phyloP scores from a whole-genome alignment of 768 basidiomycete genomes.

The Daedaleopsis sinensis region DNA sequence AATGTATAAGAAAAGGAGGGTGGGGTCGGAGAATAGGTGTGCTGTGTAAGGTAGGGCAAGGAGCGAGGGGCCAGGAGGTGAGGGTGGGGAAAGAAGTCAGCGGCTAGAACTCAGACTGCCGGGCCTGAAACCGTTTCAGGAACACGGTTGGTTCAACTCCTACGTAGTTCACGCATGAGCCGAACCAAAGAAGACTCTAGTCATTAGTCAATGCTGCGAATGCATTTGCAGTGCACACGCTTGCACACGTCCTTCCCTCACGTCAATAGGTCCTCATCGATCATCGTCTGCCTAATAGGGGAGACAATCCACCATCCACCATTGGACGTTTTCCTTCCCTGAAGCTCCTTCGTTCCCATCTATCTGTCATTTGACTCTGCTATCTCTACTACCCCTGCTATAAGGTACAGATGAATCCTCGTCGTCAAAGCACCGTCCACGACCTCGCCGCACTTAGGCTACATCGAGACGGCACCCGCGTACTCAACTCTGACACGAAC shows the following conservation, averaged over 20 bases:
- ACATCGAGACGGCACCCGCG: constrained; percentile 65
- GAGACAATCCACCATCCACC: too few species aligned
- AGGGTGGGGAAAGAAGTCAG: constrained; percentile 14
- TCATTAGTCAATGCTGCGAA: too few species aligned
- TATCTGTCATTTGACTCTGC: background rate
- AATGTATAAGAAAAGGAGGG: constrained; percentile 4
- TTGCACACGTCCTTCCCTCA: too few species aligned
- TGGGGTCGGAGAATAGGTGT: constrained; percentile 6
- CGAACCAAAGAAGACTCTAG: too few species aligned
- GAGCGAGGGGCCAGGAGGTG: background rate
- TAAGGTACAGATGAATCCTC: constrained; percentile 8
- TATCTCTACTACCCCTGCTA: background rate
- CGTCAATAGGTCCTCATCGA: too few species aligned
- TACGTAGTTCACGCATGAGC: background rate
- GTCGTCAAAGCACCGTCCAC: constrained; percentile 57
- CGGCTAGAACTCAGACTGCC: background rate
- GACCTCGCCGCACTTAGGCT: constrained; percentile 68
- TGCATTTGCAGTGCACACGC: too few species aligned
- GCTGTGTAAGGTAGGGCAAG: constrained; percentile 5
- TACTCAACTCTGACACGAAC: constrained; percentile 46
- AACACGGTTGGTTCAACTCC: background rate
- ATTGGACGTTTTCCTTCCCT: too few species aligned
- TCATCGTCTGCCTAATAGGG: too few species aligned
- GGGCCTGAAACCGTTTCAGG: background rate
- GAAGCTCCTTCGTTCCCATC: background rate